Conservation (phyloP, 768 basidiomycete species). For the Collybiopsis confluens region DNA sequence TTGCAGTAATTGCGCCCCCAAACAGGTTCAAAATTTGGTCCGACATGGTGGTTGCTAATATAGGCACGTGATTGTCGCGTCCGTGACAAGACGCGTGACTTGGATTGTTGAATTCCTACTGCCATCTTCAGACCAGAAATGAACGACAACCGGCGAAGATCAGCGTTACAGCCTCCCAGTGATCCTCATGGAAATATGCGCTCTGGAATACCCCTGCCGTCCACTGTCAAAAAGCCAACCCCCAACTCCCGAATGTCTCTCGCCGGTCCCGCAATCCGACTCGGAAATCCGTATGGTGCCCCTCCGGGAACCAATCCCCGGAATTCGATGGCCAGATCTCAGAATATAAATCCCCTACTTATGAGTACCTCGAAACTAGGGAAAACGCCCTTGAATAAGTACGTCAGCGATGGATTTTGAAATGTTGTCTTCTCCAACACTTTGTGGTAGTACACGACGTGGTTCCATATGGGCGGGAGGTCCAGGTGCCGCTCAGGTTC, state of each 20-base stretch:
- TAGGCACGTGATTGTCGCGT: neutral
- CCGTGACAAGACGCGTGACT: neutral
- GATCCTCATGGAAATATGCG: slow-evolving; percentile 48
- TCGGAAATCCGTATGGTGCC: slow-evolving; percentile 31
- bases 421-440: neutral
- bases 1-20: slow-evolving; percentile 77
- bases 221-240: slow-evolving; percentile 68
- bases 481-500: slow-evolving; percentile 38
- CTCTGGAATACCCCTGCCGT: slow-evolving; percentile 71
- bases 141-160: slow-evolving; percentile 52
- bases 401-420: slow-evolving; percentile 19
- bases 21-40: slow-evolving; percentile 54
- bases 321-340: slow-evolving; percentile 66
- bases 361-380: slow-evolving; percentile 65
- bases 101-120: neutral
- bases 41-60: neutral
- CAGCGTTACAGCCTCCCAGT: slow-evolving; percentile 49
- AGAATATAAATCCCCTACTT: slow-evolving; percentile 63
- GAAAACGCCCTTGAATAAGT: slow-evolving; percentile 74
- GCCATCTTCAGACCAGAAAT: slow-evolving; percentile 13
- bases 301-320: slow-evolving; percentile 50
- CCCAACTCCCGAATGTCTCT: slow-evolving; percentile 63
- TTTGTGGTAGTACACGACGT: slow-evolving; percentile 59
- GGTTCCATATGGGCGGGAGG: slow-evolving; percentile 67
- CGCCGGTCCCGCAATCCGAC: slow-evolving; percentile 67